Evolutionary conservation across 441 rosid species (phyloP).

Genomic region (Lepidium campestre): DNA sequence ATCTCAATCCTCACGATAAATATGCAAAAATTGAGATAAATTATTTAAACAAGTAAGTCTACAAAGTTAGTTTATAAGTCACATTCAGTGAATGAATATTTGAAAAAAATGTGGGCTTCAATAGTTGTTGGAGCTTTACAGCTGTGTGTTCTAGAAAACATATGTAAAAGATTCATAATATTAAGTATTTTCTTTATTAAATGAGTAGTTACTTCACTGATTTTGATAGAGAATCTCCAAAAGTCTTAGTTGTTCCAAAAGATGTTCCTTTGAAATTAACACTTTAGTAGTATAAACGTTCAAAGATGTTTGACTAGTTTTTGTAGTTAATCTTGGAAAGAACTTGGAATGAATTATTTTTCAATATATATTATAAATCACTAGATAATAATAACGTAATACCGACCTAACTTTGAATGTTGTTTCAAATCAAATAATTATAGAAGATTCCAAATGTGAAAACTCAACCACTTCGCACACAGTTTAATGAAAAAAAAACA

Average conservation of each 20-base stretch:
- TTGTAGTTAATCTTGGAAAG: neutral
- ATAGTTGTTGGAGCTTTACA: slow-evolving; percentile 14
- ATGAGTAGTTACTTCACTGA: slow-evolving; percentile 20
- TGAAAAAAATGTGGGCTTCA: neutral
- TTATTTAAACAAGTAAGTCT: neutral
- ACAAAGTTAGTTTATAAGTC: neutral
- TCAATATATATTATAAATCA: neutral
- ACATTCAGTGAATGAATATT: neutral
- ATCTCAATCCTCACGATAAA: neutral
- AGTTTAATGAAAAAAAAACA: too few species aligned
- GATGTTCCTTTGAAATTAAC: slow-evolving; percentile 16
- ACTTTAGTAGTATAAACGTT: neutral
- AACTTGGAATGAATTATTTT: neutral
- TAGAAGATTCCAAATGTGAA: neutral
- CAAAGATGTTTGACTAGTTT: slow-evolving; percentile 1
- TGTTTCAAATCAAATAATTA: neutral
- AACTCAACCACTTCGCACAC: slow-evolving; percentile 4
- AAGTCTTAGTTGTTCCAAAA: neutral
- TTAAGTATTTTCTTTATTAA: neutral
- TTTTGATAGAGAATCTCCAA: slow-evolving; percentile 2
- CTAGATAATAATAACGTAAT: neutral
- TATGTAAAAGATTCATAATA: neutral
- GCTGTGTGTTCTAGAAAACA: neutral
- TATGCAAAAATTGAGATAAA: neutral
- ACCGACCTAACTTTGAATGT: neutral